Conservation (phyloP, 257 asterid species). For the Primulina tabacum region DNA sequence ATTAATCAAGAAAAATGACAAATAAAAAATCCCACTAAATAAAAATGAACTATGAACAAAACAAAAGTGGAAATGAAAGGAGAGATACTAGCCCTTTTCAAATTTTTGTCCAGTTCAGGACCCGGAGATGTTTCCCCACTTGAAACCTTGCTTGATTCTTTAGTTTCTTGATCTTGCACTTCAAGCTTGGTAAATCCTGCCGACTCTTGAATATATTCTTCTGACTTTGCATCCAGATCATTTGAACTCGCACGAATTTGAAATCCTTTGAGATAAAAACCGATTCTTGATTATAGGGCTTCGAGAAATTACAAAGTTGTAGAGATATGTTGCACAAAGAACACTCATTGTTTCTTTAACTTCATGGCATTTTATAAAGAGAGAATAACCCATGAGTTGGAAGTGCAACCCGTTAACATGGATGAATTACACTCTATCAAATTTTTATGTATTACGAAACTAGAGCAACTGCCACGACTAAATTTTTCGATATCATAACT, state of each 20-base stretch:
- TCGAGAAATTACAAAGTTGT: slow-evolving; percentile 25
- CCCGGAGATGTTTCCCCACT: slow-evolving; percentile 26
- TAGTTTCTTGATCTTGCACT: slow-evolving; percentile 24
- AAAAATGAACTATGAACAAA: not conserved
- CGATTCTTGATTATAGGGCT: slow-evolving; percentile 16
- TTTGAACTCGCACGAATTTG: slow-evolving; percentile 49
- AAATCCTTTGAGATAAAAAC: slow-evolving; percentile 28
- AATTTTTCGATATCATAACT: no score
- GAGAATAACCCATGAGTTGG: no score
- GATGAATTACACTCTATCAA: no score
- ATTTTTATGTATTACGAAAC: no score
- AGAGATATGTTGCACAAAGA: slow-evolving; percentile 35
- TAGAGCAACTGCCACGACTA: no score
- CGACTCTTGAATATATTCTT: slow-evolving; percentile 30
- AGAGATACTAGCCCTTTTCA: slow-evolving; percentile 52
- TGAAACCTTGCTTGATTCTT: slow-evolving; percentile 30
- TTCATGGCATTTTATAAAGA: not conserved
- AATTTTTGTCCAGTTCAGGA: slow-evolving; percentile 59
- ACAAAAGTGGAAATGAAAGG: not conserved
- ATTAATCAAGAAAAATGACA: not conserved
- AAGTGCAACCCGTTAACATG: no score
- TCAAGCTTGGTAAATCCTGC: slow-evolving; percentile 11
- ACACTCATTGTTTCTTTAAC: slow-evolving; percentile 31
- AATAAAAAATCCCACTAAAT: not conserved
- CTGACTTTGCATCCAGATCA: slow-evolving; percentile 40